Evolutionary conservation across 2,329 filamentous ascomycete species (phyloP).

Genomic region (Xylariomycetidae sp.): DNA sequence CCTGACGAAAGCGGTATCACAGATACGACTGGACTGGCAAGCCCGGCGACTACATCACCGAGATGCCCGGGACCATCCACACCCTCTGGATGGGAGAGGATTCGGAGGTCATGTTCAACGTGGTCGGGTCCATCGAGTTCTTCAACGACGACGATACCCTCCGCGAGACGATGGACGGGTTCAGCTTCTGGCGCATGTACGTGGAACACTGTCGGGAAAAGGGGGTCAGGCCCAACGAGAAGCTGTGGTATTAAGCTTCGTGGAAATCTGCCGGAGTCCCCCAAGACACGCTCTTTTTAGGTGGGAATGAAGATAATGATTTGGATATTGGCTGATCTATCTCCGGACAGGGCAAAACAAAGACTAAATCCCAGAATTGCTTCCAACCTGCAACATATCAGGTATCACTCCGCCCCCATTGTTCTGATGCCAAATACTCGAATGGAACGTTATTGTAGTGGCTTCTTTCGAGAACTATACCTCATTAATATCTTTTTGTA

Average conservation of each 20-base stretch:
- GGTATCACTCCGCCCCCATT: too few species aligned
- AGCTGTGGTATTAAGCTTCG: slow-evolving; percentile 7
- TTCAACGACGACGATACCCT: slow-evolving; percentile 18
- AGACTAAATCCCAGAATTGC: too few species aligned
- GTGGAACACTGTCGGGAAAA: slow-evolving; percentile 14
- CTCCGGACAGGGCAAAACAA: too few species aligned
- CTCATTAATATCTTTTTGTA: too few species aligned
- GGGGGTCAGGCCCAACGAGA: slow-evolving; percentile 15
- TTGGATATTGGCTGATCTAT: too few species aligned
- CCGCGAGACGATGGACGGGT: slow-evolving; percentile 19
- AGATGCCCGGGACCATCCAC: slow-evolving; percentile 20
- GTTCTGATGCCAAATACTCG: too few species aligned
- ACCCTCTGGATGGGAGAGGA: slow-evolving; percentile 17
- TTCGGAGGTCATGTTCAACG: slow-evolving; percentile 10
- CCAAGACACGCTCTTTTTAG: too few species aligned
- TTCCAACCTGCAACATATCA: too few species aligned
- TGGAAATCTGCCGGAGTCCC: too few species aligned
- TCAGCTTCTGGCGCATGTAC: slow-evolving; percentile 19
- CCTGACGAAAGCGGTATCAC: not conserved
- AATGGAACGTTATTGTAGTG: too few species aligned
- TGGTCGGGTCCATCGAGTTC: slow-evolving; percentile 17
- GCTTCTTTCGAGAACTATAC: too few species aligned
- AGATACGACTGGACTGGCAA: slow-evolving; percentile 18
- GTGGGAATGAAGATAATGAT: too few species aligned
- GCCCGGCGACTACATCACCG: slow-evolving; percentile 18